phyloP scores from a whole-genome alignment of 2,329 filamentous ascomycete species.

The Ceratocystis lukuohia region DNA sequence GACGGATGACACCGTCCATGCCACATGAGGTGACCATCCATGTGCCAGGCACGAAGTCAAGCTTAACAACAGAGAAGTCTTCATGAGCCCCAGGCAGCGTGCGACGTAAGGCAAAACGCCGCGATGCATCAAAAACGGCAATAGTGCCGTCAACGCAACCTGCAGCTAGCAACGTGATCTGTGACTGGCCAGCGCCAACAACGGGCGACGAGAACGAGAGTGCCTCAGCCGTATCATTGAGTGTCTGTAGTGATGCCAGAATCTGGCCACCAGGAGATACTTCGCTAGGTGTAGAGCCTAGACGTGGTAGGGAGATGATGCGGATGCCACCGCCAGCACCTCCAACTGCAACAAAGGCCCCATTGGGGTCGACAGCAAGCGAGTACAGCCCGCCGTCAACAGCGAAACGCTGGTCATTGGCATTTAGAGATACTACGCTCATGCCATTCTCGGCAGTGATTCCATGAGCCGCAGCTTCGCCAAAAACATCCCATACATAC shows the following conservation, averaged over 20 bases:
- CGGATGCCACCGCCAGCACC: conserved; percentile 78
- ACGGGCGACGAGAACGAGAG: conserved; percentile 42
- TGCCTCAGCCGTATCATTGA: conserved; percentile 64
- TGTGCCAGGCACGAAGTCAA: conserved; percentile 60
- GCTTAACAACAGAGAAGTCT: conserved; percentile 79
- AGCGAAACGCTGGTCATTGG: conserved; percentile 74
- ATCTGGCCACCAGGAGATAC: conserved; percentile 43
- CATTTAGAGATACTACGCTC: conserved; percentile 64
- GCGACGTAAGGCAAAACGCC: conserved; percentile 74
- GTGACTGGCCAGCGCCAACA: conserved; percentile 33
- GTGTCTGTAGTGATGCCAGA: conserved; percentile 68
- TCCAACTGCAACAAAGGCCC: conserved; percentile 69
- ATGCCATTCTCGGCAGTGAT: conserved; percentile 40
- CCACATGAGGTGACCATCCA: conserved; percentile 78
- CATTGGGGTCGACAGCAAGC: conserved; percentile 67
- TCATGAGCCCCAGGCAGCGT: conserved; percentile 74
- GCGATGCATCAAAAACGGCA: conserved; percentile 71
- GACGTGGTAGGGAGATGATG: conserved; percentile 67
- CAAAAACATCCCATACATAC: conserved; percentile 88
- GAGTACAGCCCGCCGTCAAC: conserved; percentile 87
- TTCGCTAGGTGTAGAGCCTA: conserved; percentile 30
- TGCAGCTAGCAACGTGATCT: conserved; percentile 42
- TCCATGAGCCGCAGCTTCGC: conserved; percentile 50
- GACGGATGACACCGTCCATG: conserved; percentile 78
- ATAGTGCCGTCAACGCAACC: conserved; percentile 65